Base-by-base conservation (phyloP, 805 yeast genomes). In the Saccharomycopsis babjevae region DNA sequence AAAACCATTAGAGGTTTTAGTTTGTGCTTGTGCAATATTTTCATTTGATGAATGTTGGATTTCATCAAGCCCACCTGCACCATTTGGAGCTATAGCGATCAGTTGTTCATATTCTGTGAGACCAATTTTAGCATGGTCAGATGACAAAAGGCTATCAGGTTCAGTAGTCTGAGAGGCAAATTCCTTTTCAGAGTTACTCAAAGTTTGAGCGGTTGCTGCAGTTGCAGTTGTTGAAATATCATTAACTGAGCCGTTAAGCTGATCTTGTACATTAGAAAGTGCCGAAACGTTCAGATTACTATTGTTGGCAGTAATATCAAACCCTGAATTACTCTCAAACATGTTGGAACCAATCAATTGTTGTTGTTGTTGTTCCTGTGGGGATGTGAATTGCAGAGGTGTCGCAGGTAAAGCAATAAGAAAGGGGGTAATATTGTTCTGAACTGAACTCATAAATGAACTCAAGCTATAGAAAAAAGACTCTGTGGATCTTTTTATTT, bases 401-500 rank as follows among this genome's bases (percentile, higher is more conserved):
- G 43, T 54, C 32, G 60, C 57, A 8, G 65, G 84, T 54, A 84
- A 74, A 4, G 89, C 85, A 6, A 79, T 75, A 59, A 77, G 70
- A 70, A 89, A 89, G 2, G 96, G 96, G 52, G 76, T 75, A n/a
- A 69, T 69, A 59, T 71, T 77, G 62, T 81, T 82, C 57, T 77
- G 78, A 15, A 84, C 73, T 7, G 71, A 69, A 30, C 73, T 74
- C 64, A 83, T 78, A 61, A 88, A 78, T 13, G 80, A 82, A 22
- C 76, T 77, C 61, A 90, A 75, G 0, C 86, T 72, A 40, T 73
- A 74, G 69, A 74, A 88, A 15, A 66, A 68, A 0, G 69, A 56
- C 62, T 85, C 89, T 55, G 79, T 86, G 22, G 76, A 79, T 38
- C 93, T 79, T 60, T 86, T 78, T 60, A 90, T 74, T 50, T 73